Evolutionary conservation across 306 rosid genomes (phyloP).

Genomic region (Lupinus albus): DNA sequence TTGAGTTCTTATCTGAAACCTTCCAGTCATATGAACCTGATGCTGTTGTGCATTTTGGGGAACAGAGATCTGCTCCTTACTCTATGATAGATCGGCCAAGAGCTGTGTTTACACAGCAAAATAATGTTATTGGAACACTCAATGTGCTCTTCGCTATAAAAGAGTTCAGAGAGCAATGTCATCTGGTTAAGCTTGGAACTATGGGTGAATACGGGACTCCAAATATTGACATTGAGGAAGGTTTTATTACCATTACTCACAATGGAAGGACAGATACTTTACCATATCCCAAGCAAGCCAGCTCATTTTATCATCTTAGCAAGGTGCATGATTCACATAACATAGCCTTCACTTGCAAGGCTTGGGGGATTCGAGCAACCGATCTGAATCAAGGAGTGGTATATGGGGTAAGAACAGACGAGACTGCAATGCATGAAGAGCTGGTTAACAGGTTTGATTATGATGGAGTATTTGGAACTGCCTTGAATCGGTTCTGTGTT

Average conservation of each 20-base stretch:
- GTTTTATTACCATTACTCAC: slow-evolving; percentile 90
- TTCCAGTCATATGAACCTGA: slow-evolving; percentile 87
- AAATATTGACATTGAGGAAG: slow-evolving; percentile 95
- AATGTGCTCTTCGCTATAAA: slow-evolving; percentile 95
- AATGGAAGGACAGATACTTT: slow-evolving; percentile 94
- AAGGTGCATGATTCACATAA: slow-evolving; percentile 96
- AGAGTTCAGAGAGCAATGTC: slow-evolving; percentile 86
- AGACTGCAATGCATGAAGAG: slow-evolving; percentile 85
- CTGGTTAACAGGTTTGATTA: slow-evolving; percentile 83
- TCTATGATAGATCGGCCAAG: slow-evolving; percentile 96
- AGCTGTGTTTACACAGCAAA: slow-evolving; percentile 89
- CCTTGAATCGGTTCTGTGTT: slow-evolving; percentile 91
- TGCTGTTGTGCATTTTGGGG: slow-evolving; percentile 93
- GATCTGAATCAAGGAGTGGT: slow-evolving; percentile 98
- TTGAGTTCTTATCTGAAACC: slow-evolving; percentile 84
- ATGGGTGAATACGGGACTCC: slow-evolving; percentile 99
- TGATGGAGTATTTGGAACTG: slow-evolving; percentile 94
- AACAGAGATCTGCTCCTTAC: slow-evolving; percentile 93
- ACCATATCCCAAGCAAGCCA: slow-evolving; percentile 96
- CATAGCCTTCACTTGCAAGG: slow-evolving; percentile 98
- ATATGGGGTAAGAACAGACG: slow-evolving; percentile 83
- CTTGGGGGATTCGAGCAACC: slow-evolving; percentile 97
- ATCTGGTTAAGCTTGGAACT: slow-evolving; percentile 94
- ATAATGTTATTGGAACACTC: slow-evolving; percentile 87
- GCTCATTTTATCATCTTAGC: slow-evolving; percentile 96